Conservation (phyloP, 352 stramenopile genomes). For the Phytophthora palmivora region DNA sequence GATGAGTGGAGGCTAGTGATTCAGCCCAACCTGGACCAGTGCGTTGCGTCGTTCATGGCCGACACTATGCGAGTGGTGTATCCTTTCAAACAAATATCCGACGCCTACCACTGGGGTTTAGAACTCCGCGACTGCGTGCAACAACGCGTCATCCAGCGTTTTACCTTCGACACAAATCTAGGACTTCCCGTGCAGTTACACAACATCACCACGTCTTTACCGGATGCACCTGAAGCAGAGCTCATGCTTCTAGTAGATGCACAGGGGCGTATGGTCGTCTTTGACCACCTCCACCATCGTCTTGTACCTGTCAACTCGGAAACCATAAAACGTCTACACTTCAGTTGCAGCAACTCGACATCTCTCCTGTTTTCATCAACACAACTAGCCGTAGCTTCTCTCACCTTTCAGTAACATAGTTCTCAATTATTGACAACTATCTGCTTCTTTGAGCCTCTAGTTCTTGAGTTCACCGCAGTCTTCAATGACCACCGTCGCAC, state of each 20-base stretch:
- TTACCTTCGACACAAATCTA: conserved; percentile 28
- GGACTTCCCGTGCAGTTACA: conserved; percentile 2
- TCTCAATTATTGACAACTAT: no score
- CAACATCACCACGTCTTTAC: conserved; percentile 4
- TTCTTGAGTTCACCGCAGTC: conserved; percentile 95
- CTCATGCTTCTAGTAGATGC: conserved; percentile 36
- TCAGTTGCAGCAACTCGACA: conserved; percentile 4
- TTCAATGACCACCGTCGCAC: conserved; percentile 91
- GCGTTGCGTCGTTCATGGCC: conserved; percentile 17
- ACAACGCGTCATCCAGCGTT: conserved; percentile 29
- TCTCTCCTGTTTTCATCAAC: conserved; percentile 22
- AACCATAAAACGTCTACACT: conserved; percentile 16
- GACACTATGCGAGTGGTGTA: conserved; percentile 27
- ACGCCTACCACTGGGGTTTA: conserved; percentile 30
- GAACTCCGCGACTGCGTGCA: conserved; percentile 52
- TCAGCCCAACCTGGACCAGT: conserved; percentile 12
- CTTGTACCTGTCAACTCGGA: conserved; percentile 29
- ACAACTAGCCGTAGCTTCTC: conserved; percentile 20
- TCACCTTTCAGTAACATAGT: conserved; percentile 18
- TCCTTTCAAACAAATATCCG: conserved; percentile 4
- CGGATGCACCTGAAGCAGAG: conserved; percentile 9
- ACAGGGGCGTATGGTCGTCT: conserved; percentile 27
- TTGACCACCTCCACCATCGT: conserved; percentile 28
- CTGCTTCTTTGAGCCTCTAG: conserved; percentile 21
- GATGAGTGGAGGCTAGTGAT: conserved; percentile 45